Base-by-base conservation (phyloP, 371 early-diverging fungal genomes). In the Choanephora cucurbitarum region DNA sequence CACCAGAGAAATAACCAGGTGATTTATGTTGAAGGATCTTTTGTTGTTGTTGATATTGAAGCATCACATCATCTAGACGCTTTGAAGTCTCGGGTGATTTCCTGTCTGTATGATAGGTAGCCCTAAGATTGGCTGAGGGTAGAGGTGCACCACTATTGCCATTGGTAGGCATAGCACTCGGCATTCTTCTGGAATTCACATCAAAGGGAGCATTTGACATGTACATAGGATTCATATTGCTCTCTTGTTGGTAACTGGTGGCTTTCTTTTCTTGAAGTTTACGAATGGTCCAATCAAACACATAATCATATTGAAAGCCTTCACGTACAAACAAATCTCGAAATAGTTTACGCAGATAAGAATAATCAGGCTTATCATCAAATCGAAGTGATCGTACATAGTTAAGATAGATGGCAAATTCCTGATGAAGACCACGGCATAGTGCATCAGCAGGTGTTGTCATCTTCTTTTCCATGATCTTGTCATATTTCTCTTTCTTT, bases 381-480 rank as follows among this genome's bases (percentile, higher is more conserved):
- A 99, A 99, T 37, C 96, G 88, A 45, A 99, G 82, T 31, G 91
- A 91, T 28, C 98, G 91, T 37, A 95, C 90, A 73, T 99, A 99
- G 76, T 95, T 95, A 69, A 99, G 87, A 73, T 96, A 99, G 49
- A 94, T 89, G 42, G 93, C 89, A 69, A 99, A 96, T 75, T 97
- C 99, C 61, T 88, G 87, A 9, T 99, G 99, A 68, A 93, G 92
- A 13, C 95, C 93, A 42, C 92, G 88, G 80, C 99, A 98, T n/a
- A 99, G 82, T 52, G 91, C 81, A 57, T 98, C 95, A 1, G 97
- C 91, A 10, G 97, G 91, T 14, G 99, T 97, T 5, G 91, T 94
- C 94, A 96, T 94, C 80, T 99, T 99, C 87, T 93, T 97, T 66
- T 99, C 97, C 93, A 95, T 94, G 70, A 99, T 99, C 50, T 94